Evolutionary conservation across 2,329 filamentous ascomycete species (phyloP).

Genomic region (Leptosphaerulina australis): DNA sequence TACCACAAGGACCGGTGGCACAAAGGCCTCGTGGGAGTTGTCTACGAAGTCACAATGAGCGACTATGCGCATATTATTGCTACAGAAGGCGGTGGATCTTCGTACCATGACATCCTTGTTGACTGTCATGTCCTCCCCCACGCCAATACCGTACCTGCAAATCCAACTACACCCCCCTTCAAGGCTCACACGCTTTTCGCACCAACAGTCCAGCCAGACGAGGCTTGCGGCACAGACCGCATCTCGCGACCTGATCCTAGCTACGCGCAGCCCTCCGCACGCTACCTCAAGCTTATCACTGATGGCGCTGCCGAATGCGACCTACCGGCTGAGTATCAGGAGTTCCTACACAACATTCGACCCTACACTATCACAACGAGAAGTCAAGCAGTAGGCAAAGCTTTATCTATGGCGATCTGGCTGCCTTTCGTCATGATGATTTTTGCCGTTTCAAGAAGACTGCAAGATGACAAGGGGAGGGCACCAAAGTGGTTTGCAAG

Average conservation of each 20-base stretch:
- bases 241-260: constrained; percentile 67
- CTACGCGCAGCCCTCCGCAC: constrained; percentile 81
- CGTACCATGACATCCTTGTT: constrained; percentile 84
- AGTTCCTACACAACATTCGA: constrained; percentile 71
- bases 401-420: constrained; percentile 67
- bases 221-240: constrained; percentile 43
- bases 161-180: constrained; percentile 69
- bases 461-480: constrained; percentile 70
- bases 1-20: constrained; percentile 70
- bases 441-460: constrained; percentile 55
- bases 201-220: constrained; percentile 50
- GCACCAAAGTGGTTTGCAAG: constrained; percentile 70
- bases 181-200: constrained; percentile 85
- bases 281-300: constrained; percentile 81
- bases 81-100: constrained; percentile 84
- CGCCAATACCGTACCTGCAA: constrained; percentile 65
- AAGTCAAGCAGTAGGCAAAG: constrained; percentile 69
- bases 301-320: constrained; percentile 79
- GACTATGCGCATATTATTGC: constrained; percentile 88
- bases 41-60: constrained; percentile 85
- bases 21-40: constrained; percentile 86
- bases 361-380: constrained; percentile 72
- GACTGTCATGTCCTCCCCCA: constrained; percentile 74
- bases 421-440: constrained; percentile 63
- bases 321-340: constrained; percentile 78